phyloP scores from a whole-genome alignment of 2,329 filamentous ascomycete species.

The Ophiobolus disseminans region DNA sequence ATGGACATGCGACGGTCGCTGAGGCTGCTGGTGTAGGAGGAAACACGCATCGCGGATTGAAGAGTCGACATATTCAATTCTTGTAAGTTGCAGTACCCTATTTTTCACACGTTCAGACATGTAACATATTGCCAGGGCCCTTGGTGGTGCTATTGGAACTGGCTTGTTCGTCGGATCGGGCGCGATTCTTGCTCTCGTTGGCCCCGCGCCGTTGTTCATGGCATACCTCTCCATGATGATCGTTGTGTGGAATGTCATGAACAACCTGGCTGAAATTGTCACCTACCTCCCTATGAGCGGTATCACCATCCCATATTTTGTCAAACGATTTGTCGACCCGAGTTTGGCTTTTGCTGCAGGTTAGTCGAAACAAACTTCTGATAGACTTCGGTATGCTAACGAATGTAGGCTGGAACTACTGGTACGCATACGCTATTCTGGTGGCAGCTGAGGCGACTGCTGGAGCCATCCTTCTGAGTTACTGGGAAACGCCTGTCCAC shows the following conservation, averaged over 20 bases:
- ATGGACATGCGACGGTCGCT: conserved; percentile 37
- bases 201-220: conserved; percentile 47
- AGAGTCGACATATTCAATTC: conserved; percentile 49
- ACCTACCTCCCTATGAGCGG: conserved; percentile 51
- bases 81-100: conserved; percentile 25
- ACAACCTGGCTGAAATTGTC: conserved; percentile 50
- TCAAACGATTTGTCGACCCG: conserved; percentile 57
- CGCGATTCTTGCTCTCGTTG: conserved; percentile 40
- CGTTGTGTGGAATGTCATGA: conserved; percentile 51
- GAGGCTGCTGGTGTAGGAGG: conserved; percentile 38
- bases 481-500: conserved; percentile 44
- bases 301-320: conserved; percentile 49
- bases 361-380: no score
- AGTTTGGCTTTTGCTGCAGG: conserved; percentile 46
- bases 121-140: conserved; percentile 60
- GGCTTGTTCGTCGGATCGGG: conserved; percentile 48
- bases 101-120: neutral
- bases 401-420: conserved; percentile 34
- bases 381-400: no score
- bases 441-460: conserved; percentile 46
- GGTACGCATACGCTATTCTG: conserved; percentile 46
- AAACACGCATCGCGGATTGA: conserved; percentile 46
- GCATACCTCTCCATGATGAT: conserved; percentile 48
- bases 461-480: conserved; percentile 44
- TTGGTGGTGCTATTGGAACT: conserved; percentile 63